These are phyloP conservation scores for Aspergillus ostianus DNA, from an alignment of 495 filamentous ascomycete species.

Conservation along the genomic window DNA sequence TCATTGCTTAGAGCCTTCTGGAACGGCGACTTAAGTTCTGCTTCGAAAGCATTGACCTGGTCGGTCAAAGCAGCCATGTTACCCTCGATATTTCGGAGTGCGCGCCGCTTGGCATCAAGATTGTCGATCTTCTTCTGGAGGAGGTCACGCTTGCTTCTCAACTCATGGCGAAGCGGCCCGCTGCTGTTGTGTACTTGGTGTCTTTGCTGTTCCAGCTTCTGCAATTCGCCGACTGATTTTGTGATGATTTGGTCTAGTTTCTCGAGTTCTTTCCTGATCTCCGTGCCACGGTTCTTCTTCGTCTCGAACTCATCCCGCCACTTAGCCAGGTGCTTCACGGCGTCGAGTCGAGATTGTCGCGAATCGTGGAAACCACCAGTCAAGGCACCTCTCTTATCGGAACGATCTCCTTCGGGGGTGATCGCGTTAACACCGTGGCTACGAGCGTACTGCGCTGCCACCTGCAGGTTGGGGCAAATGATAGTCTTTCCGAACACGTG, in stretches of 20 bases:
- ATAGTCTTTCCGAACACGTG: constrained; percentile 96
- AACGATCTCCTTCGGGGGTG: constrained; percentile 88
- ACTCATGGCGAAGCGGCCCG: constrained; percentile 70
- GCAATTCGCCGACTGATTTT: constrained; percentile 70
- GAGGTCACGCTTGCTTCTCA: constrained; percentile 67
- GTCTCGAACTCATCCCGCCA: constrained; percentile 73
- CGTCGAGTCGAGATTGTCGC: constrained; percentile 76
- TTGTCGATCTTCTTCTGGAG: constrained; percentile 71
- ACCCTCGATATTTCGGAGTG: constrained; percentile 70
- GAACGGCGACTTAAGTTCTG: constrained; percentile 81
- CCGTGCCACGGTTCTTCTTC: constrained; percentile 53
- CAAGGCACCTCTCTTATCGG: constrained; percentile 90
- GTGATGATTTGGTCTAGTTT: constrained; percentile 84
- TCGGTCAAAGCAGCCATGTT: constrained; percentile 73
- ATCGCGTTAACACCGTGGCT: constrained; percentile 89
- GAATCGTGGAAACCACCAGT: constrained; percentile 91
- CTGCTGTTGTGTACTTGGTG: constrained; percentile 79
- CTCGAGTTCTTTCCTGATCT: constrained; percentile 68
- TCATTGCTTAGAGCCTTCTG: constrained; percentile 82
- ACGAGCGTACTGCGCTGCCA: constrained; percentile 85
- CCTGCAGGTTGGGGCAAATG: constrained; percentile 82
- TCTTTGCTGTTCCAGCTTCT: constrained; percentile 77
- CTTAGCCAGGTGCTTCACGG: constrained; percentile 70
- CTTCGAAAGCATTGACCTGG: constrained; percentile 68
- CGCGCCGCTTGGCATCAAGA: constrained; percentile 68